phyloP scores from a whole-genome alignment of 257 asterid genomes.

The Lavandula angustifolia region DNA sequence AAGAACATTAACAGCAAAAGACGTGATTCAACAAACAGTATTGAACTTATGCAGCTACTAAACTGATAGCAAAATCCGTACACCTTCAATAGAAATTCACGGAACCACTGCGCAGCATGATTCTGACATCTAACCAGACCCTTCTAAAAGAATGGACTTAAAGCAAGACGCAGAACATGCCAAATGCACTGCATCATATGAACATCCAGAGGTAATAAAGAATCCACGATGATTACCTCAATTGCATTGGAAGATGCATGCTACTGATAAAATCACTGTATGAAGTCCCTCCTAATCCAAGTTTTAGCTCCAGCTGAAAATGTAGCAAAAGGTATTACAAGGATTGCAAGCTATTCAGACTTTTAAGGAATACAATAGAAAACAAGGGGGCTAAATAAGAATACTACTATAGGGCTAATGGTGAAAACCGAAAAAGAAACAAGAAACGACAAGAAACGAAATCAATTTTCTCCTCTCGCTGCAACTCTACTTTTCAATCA shows the following conservation, averaged over 20 bases:
- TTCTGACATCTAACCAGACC: neutral
- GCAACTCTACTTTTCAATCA: too few relatives aligned
- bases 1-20: neutral
- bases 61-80: too few relatives aligned
- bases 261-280: conserved; percentile 80
- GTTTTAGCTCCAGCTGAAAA: conserved; percentile 83
- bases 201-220: conserved; percentile 10
- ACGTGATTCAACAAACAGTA: neutral
- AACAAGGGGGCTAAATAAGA: conserved; percentile 2
- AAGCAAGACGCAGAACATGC: conserved; percentile 4
- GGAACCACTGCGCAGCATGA: neutral
- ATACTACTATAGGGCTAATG: conserved; percentile 3
- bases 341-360: conserved; percentile 22
- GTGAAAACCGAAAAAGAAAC: too few relatives aligned
- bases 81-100: neutral
- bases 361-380: conserved; percentile 2
- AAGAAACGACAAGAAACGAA: too few relatives aligned
- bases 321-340: conserved; percentile 21
- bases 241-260: conserved; percentile 93
- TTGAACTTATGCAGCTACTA: too few relatives aligned
- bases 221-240: conserved; percentile 56
- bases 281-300: conserved; percentile 93
- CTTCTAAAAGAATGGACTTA: neutral
- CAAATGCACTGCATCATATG: neutral
- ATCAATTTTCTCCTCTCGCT: too few relatives aligned